Percentiles rank a stretch among this genome's conserved stretches.
phyloP scores from a whole-genome alignment of 129 eudicot species.

The Silybum marianum region DNA sequence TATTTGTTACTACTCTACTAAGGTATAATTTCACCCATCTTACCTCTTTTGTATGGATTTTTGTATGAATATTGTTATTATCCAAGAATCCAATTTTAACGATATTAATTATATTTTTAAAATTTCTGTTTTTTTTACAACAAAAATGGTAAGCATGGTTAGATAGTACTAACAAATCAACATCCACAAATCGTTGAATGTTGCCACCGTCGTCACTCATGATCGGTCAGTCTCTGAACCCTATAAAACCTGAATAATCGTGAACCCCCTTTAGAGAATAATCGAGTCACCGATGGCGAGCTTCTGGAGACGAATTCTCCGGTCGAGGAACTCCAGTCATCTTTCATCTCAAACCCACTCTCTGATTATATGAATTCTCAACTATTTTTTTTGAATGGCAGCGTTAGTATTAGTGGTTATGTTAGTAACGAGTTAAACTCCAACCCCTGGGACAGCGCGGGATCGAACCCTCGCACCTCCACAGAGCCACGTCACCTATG shows the following conservation, averaged over 20 bases:
- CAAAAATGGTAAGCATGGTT: background rate
- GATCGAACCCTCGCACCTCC: too few species aligned
- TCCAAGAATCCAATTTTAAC: background rate
- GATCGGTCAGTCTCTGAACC: background rate
- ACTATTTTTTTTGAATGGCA: too few species aligned
- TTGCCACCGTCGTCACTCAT: background rate
- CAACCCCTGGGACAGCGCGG: too few species aligned
- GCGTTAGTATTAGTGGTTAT: too few species aligned
- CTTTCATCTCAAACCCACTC: background rate
- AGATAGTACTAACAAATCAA: background rate
- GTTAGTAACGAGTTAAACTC: too few species aligned
- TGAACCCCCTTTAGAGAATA: background rate
- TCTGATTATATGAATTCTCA: background rate
- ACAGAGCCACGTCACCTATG: too few species aligned
- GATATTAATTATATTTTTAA: too few species aligned
- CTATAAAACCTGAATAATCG: background rate
- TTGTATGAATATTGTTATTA: background rate
- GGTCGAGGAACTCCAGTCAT: background rate
- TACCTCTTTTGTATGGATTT: background rate
- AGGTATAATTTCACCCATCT: background rate
- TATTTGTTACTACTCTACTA: too few species aligned
- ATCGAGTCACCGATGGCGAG: slow-evolving; percentile 6
- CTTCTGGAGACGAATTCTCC: slow-evolving; percentile 7
- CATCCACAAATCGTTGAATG: background rate
- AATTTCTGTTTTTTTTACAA: background rate